Evolutionary conservation across 768 basidiomycete genomes (phyloP), one percentile per base, ranked within the genome.

Genomic region (Serendipita sp.): DNA sequence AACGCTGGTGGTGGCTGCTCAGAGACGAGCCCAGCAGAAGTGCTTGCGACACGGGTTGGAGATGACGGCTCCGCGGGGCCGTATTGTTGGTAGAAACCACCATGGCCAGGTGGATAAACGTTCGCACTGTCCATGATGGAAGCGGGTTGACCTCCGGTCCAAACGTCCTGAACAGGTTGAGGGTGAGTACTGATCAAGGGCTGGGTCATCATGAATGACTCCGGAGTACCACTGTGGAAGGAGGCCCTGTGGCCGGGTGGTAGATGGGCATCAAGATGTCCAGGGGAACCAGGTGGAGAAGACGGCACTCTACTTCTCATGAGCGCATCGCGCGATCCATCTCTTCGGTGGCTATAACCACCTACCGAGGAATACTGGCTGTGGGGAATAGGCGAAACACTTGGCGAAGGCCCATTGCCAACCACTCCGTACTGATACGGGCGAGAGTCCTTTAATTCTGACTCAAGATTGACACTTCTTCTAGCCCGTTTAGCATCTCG

Each of bases 21-120:
- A 38, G 38, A 38, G 38, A 5, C 38, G 14, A 38, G 14, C 14
- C 7, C 38, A 24, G 53, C 11, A 13, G 24, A 34, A 24, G 45
- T n/a, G 53, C 24, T 26, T 28, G 53, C 11, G 11, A n/a, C 33
- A 22, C 9, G 7, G 3, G 30, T 31, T 48, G 53, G 26, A 9
- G 53, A 34, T n/a, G 53, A 11, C 4, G 53, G 17, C 28, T 58
- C 53, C 26, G 30, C 20, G 33, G 53, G 53, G 3, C 53, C 53
- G 30, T 58, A 58, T 31, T 58, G 53, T 26, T 58, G 53, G 33
- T 22, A 58, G 53, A 58, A 58, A 11, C 53, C 53, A n/a, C 33
- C 33, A 20, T 58, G 53, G 5, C 53, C 53, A 4, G 53, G 53
- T 5, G 53, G 53, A 28, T 58, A 58, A 24, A 34, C 33, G n/a